phyloP scores from a whole-genome alignment of 1,139 yeast genomes.

The Petasospora rhodanensis region DNA sequence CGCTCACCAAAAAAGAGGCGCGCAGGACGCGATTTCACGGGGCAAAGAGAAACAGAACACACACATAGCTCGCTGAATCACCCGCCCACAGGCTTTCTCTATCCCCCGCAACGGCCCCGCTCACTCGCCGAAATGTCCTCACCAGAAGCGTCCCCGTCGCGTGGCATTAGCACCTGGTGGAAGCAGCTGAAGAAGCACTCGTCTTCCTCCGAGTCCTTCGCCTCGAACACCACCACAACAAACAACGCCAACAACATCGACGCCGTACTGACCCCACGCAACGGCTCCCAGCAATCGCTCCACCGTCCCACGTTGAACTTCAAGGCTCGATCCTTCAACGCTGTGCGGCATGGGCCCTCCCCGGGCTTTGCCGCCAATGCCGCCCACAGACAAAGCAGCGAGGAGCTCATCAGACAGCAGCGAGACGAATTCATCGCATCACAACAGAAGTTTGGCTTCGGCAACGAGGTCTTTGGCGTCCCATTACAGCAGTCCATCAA shows the following conservation, averaged over 20 bases:
- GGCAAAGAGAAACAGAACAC: no score
- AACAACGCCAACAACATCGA: conserved; percentile 12
- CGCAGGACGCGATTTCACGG: no score
- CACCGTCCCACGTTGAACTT: conserved; percentile 44
- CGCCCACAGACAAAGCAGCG: conserved; percentile 9
- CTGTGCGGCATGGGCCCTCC: conserved; percentile 36
- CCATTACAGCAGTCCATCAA: conserved; percentile 65
- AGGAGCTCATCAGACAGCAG: conserved; percentile 41
- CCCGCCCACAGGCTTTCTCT: no score
- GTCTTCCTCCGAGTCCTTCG: conserved; percentile 19
- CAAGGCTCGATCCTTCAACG: conserved; percentile 46
- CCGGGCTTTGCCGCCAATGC: conserved; percentile 28
- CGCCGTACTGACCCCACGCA: conserved; percentile 15
- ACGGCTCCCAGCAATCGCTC: conserved; percentile 11
- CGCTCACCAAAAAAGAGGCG: no score
- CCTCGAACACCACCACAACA: conserved; percentile 6
- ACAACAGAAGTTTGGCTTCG: conserved; percentile 28
- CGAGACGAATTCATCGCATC: conserved; percentile 47
- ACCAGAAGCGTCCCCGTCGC: conserved; percentile 22
- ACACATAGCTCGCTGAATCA: no score
- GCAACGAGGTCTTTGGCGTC: conserved; percentile 73
- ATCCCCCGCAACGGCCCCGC: no score
- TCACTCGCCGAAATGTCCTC: no score
- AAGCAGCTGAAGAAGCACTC: conserved; percentile 23
- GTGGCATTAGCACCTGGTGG: conserved; percentile 24